A percentile compares a stretch with the other conserved stretches of the same genome.
Conservation (phyloP, 2,329 filamentous ascomycete species). For the Paradendryphiella salina region DNA sequence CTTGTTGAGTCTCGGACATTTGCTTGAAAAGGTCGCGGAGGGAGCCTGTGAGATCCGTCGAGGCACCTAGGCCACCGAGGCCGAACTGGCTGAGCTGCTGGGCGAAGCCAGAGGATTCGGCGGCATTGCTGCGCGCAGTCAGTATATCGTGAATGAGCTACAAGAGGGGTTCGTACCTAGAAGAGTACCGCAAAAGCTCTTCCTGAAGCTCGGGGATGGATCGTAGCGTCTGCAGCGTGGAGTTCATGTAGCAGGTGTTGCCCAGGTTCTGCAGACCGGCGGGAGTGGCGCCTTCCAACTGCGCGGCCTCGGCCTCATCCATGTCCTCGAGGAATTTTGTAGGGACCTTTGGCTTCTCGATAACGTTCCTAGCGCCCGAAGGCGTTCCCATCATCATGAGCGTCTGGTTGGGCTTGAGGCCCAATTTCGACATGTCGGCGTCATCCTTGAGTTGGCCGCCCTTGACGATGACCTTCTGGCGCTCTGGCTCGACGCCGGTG, state of each 20-base stretch:
- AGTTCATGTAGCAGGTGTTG: constrained; percentile 98
- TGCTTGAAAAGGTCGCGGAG: constrained; percentile 82
- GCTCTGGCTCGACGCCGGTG: constrained; percentile 92
- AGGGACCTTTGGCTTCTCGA: constrained; percentile 73
- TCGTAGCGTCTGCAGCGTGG: constrained; percentile 87
- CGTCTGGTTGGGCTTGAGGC: constrained; percentile 79
- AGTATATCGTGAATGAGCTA: constrained; percentile 3
- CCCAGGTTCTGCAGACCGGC: constrained; percentile 89
- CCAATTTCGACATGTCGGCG: constrained; percentile 78
- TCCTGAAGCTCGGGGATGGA: constrained; percentile 89
- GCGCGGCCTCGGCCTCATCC: constrained; percentile 89
- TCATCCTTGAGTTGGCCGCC: constrained; percentile 96
- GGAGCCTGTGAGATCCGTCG: constrained; percentile 73
- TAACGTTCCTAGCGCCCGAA: constrained; percentile 63
- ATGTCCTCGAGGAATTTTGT: constrained; percentile 95
- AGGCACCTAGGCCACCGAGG: constrained; percentile 61
- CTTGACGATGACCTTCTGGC: constrained; percentile 95
- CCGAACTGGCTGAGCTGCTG: constrained; percentile 55
- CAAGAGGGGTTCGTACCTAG: constrained; percentile 33
- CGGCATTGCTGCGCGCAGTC: constrained; percentile 26
- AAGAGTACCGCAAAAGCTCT: constrained; percentile 67
- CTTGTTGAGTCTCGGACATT: constrained; percentile 86
- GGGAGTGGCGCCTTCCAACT: constrained; percentile 79
- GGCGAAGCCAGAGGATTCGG: constrained; percentile 39
- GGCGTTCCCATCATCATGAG: constrained; percentile 98